Evolutionary conservation across 2,329 filamentous ascomycete genomes (phyloP), one percentile per base, ranked within the genome.

Genomic region (Didymella segeticola): DNA sequence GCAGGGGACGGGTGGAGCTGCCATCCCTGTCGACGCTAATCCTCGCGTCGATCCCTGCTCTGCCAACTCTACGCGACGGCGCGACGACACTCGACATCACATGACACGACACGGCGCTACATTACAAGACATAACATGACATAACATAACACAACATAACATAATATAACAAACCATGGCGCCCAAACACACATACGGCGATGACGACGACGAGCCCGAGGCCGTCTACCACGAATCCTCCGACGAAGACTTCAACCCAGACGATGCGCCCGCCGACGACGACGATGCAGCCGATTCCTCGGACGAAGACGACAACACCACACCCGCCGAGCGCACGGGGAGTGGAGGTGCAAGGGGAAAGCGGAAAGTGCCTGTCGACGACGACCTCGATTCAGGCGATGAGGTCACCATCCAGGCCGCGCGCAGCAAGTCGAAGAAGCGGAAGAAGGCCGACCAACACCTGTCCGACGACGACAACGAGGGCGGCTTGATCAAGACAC

Each of bases 211-310:
- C 2, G 60, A 68, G n/a, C 52, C 54, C 7, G 63, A 70, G 72
- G 49, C 67, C 69, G 80, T 84, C 26, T 82, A 84, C 54, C 77
- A 84, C 53, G 90, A 90, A 64, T 84, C 81, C 14, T 90, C 88
- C 1, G 87, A 87, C 3, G 86, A 90, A 61, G 89, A 91, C 69
- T 89, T 88, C 9, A 88, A 91, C 68, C 91, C 91, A 57, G 83
- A 86, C 20, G 84, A 83, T n/a, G 86, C 23, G 65, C 75, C 30
- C 71, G 70, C 62, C 26, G 80, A 77, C 14, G 78, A 74, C 26
- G 80, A 77, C 14, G 78, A 74, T 12, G 80, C 79, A 10, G 83
- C 83, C 5, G 85, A 82, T 51, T 81, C 81, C 7, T 73, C 70
- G n/a, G 34, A 37, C 19, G 76, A 76, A 43, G 68, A 72, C 31